A percentile compares a stretch with the other conserved stretches of the same genome.
These are phyloP conservation scores for Perkinsus marinus DNA, from an alignment of 169 alveolate species.

Conservation along the genomic window DNA sequence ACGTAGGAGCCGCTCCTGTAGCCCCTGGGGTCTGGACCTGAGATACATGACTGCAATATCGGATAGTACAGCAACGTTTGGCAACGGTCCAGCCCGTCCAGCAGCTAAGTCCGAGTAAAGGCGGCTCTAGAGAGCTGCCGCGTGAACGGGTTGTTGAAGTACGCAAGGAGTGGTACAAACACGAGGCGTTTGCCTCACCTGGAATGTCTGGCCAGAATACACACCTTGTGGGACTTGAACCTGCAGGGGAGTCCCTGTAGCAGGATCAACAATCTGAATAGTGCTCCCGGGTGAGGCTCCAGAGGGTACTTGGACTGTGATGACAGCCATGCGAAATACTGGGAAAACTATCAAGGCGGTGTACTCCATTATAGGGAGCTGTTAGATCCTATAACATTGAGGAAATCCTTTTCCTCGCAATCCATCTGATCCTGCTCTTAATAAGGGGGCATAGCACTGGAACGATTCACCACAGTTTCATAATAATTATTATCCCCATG, in stretches of 20 bases:
- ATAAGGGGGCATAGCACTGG: too few relatives aligned
- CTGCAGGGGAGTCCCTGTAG: background rate
- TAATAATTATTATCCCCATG: background rate
- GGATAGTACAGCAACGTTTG: too few relatives aligned
- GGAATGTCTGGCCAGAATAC: background rate
- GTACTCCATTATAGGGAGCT: too few relatives aligned
- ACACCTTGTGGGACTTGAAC: background rate
- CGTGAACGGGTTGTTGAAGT: background rate
- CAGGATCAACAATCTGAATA: background rate
- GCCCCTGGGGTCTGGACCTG: background rate
- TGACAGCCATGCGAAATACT: background rate
- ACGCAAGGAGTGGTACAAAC: background rate
- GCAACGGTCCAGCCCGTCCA: too few relatives aligned
- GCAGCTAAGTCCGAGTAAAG: too few relatives aligned
- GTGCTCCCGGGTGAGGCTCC: background rate
- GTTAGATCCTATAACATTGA: too few relatives aligned
- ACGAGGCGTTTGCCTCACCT: background rate
- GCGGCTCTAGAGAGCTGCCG: too few relatives aligned
- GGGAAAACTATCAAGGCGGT: background rate
- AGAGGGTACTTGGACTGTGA: background rate
- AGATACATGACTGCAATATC: too few relatives aligned
- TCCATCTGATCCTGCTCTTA: too few relatives aligned
- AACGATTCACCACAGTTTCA: too few relatives aligned
- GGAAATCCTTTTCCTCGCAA: too few relatives aligned
- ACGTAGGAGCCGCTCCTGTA: background rate